Conservation (phyloP, 129 eudicot species). For the Tagetes patula region DNA sequence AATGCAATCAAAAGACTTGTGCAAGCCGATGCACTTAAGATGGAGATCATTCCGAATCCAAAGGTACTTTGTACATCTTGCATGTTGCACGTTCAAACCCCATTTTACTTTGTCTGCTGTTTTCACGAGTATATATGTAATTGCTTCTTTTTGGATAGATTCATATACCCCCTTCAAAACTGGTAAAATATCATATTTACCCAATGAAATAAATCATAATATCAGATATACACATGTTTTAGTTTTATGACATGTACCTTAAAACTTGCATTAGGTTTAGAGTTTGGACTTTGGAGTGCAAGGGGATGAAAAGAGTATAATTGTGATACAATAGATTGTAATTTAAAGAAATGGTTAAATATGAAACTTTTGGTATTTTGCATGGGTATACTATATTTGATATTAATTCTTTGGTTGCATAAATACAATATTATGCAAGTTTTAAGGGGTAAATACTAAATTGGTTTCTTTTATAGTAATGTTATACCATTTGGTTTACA, state of each 20-base stretch:
- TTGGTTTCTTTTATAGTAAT: not conserved
- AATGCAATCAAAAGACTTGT: conserved; percentile 91
- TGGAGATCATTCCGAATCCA: conserved; percentile 99
- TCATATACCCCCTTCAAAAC: not conserved
- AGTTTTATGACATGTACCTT: not conserved
- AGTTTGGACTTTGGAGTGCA: not conserved
- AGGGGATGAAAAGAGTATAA: not conserved
- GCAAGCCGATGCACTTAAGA: conserved; percentile 78
- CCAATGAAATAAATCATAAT: not conserved
- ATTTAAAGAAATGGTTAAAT: not conserved
- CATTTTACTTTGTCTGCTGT: not conserved
- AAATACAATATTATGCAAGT: not conserved
- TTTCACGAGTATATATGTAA: not conserved
- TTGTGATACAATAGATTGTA: not conserved
- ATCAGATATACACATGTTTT: not conserved
- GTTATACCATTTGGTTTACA: conserved; percentile 25
- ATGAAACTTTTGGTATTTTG: not conserved
- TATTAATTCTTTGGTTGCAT: not conserved
- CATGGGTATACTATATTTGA: not conserved
- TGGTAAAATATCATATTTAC: not conserved
- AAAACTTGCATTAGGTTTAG: not conserved
- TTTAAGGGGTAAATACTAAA: not conserved
- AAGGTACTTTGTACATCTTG: conserved; percentile 48
- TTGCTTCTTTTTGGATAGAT: not conserved
- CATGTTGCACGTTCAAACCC: not conserved